Evolutionary conservation across 2,329 filamentous ascomycete species (phyloP).

Genomic region (Rhinocladiella mackenziei): DNA sequence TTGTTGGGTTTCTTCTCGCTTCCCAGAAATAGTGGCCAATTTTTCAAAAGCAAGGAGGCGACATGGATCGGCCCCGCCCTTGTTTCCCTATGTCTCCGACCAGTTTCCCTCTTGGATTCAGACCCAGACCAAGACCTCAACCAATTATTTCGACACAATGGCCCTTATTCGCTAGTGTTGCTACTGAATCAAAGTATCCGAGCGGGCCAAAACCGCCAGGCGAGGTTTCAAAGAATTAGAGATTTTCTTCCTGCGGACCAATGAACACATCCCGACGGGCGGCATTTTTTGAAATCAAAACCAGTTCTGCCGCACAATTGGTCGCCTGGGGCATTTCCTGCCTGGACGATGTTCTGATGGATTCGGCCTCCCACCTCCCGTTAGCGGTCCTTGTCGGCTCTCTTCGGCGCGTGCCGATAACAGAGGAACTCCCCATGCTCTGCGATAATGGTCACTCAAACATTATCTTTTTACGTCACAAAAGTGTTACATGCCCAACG

Average conservation of each 20-base stretch:
- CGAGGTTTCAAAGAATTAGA: constrained; percentile 8
- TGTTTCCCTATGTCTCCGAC: constrained; percentile 13
- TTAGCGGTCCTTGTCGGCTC: constrained; percentile 8
- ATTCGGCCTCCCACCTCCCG: constrained; percentile 10
- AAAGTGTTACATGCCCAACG: constrained; percentile 5
- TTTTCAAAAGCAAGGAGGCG: constrained; percentile 6
- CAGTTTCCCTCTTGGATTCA: constrained; percentile 1
- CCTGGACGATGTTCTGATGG: constrained; percentile 1
- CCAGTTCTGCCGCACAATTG: constrained; percentile 16
- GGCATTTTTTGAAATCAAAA: constrained; percentile 14
- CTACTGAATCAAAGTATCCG: constrained; percentile 14
- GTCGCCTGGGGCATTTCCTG: constrained; percentile 3
- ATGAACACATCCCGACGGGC: constrained; percentile 7
- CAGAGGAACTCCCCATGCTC: constrained; percentile 3
- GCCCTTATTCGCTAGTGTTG: constrained; percentile 4
- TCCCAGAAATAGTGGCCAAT: constrained; percentile 6
- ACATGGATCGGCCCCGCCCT: constrained; percentile 28
- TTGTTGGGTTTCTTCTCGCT: constrained; percentile 12
- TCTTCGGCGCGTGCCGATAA: constrained; percentile 21
- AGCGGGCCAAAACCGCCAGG: constrained; percentile 6
- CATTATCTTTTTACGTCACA: constrained; percentile 26
- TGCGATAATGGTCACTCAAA: constrained; percentile 17
- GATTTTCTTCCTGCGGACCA: constrained; percentile 13
- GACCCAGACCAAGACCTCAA: too few relatives aligned
- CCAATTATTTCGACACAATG: constrained; percentile 14